Conservation (phyloP, 1,284 basidiomycete genomes). For the Microbotryum scabiosae region DNA sequence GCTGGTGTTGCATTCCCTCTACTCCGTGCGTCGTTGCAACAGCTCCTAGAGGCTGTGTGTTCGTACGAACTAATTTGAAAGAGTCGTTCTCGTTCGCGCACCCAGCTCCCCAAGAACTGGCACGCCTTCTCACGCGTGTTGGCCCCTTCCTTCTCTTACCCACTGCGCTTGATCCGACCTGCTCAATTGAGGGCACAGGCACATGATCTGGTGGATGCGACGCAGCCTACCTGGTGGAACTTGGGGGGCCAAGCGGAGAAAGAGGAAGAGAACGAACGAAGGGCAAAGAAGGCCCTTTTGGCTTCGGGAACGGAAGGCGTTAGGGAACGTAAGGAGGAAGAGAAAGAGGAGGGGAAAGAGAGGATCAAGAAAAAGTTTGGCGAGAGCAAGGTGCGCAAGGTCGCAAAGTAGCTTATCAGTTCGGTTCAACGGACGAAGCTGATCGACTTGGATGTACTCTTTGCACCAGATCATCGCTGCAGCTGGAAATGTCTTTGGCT, state of each 20-base stretch:
- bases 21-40: slow-evolving; percentile 8
- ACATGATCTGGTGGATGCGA: slow-evolving; percentile 15
- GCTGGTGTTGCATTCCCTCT: slow-evolving; percentile 28
- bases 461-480: slow-evolving; percentile 19
- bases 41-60: not conserved
- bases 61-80: not conserved
- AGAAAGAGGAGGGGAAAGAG: slow-evolving; percentile 23
- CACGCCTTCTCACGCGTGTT: slow-evolving; percentile 16
- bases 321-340: slow-evolving; percentile 19
- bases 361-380: slow-evolving; percentile 26
- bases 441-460: too few relatives aligned
- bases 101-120: slow-evolving; percentile 26
- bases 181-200: slow-evolving; percentile 19
- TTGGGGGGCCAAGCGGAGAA: slow-evolving; percentile 25
- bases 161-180: slow-evolving; percentile 17
- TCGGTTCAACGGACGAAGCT: too few relatives aligned
- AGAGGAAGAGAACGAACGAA: slow-evolving; percentile 18
- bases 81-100: not conserved
- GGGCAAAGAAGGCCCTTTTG: slow-evolving; percentile 18
- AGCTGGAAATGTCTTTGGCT: slow-evolving; percentile 5
- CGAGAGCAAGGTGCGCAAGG: slow-evolving; percentile 5
- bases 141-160: slow-evolving; percentile 15
- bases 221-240: slow-evolving; percentile 26
- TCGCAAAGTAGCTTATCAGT: too few relatives aligned
- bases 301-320: slow-evolving; percentile 24